Evolutionary conservation across 345 rosid species (phyloP), one percentile per base, ranked within the genome.

Genomic region (Limnanthes douglasii): DNA sequence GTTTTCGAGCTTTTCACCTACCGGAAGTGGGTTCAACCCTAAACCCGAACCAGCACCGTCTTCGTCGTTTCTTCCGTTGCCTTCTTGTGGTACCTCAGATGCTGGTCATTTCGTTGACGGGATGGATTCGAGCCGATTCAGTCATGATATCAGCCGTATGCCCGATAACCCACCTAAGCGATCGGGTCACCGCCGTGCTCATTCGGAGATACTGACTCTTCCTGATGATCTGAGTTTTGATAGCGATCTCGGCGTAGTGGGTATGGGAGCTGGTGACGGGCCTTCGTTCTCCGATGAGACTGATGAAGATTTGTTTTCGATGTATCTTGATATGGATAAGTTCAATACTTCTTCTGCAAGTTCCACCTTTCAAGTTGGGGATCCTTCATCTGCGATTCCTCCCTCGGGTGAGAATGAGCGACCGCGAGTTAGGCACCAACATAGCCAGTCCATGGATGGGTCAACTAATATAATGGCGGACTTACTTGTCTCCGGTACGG

Each of bases 261-360:
- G 83, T 36, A 68, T 53, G 26, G n/a, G n/a, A n/a, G 72, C 51
- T 8, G n/a, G n/a, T n/a, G 92, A 75, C 50, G 93, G 79, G 22
- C 77, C 94, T 22, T 69, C 85, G 31, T 63, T 69, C 35, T 80
- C 94, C 1, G 95, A 80, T 34, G 96, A 80, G 29, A 75, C 82
- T 1, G 96, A 80, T 53, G 98, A 84, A 22, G 98, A 90, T 43
- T 60, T 85, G 22, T 31, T 78, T 2, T 71, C 93, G 7, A 65
- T 77, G 77, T 90, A 78, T 54, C 73, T 90, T 29, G 93, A 85
- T 58, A 72, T 90, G 85, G 93, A 90, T 51, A 90, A 81, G 72
- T 61, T 90, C 33, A 69, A 73, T 61, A 60, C 80, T 19, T 75
- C 88, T 0, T 86, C 81, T 4, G 57, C 86, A 1, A 72, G 94